Conservation (phyloP, 345 rosid genomes). For the Salix udensis region DNA sequence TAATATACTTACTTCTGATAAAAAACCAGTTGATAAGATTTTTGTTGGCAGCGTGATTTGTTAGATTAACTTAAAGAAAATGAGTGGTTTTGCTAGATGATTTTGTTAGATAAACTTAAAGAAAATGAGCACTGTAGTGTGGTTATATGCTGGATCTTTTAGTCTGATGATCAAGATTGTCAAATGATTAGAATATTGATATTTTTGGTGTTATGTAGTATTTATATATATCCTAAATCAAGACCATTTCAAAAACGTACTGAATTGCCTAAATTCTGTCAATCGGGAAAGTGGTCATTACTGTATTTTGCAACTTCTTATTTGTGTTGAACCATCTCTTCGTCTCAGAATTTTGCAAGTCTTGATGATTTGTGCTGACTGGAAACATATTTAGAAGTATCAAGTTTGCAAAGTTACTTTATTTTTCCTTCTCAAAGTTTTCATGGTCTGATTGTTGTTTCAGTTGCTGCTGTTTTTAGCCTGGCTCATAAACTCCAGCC, state of each 20-base stretch:
- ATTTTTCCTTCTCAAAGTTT: neutral
- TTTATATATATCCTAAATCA: neutral
- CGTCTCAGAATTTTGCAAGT: neutral
- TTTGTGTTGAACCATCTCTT: neutral
- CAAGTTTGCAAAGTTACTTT: conserved; percentile 1
- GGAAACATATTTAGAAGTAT: neutral
- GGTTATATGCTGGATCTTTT: neutral
- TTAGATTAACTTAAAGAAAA: neutral
- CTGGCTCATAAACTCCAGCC: conserved; percentile 94
- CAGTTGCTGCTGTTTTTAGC: conserved; percentile 97
- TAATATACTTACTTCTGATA: neutral
- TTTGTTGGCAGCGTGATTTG: neutral
- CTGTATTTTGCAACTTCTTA: neutral
- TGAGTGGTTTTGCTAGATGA: neutral
- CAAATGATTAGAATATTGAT: neutral
- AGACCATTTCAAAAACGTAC: neutral
- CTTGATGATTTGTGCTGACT: neutral
- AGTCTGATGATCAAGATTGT: neutral
- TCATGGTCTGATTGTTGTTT: conserved; percentile 15
- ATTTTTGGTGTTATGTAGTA: neutral
- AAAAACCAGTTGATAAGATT: neutral
- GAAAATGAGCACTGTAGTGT: neutral
- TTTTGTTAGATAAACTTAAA: neutral
- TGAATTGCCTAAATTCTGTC: neutral
- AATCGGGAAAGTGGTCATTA: neutral